Evolutionary conservation across 129 eudicot species (phyloP), one percentile per base, ranked within the genome.

Genomic region (Lactuca saligna): DNA sequence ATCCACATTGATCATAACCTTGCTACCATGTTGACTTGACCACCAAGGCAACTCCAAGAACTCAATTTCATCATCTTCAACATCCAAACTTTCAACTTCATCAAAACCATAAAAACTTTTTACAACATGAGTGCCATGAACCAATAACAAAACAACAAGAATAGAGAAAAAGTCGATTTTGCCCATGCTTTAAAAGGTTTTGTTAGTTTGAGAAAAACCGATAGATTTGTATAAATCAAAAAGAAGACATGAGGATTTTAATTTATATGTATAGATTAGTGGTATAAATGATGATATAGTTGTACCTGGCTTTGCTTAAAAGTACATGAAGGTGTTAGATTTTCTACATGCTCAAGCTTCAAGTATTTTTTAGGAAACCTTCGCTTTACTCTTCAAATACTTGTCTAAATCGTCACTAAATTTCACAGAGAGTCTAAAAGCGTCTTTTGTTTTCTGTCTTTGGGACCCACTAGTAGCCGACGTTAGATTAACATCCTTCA

Each of bases 21-120:
- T 85, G 78, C 72, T 82, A 57, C 81, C 83, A 63, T 54, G 80
- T 53, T 78, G 74, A 78, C 91, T 84, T 44, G 75, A 75, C 90
- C 89, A 86, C 1, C 81, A 72, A 11, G 86, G 76, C 57, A 54
- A 57, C 34, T 88, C 95, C 54, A 60, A 62, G 7, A 63, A 56
- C 69, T 86, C 96, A 7, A 67, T 12, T 38, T 81, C 89, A n/a
- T 70, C 88, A 48, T 84, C 88, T 59, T 82, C 72, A 5, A 78
- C 38, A 16, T 87, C 86, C 51, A 87, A 42, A 61, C 57, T 68
- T 17, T 82, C 93, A 61, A 90, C 49, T 48, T 79, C 74, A 31
- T 64, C 75, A 55, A 67, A 69, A 70, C 75, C 51, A 61, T 50
- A 63, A 67, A 73, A 73, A 79, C 72, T 69, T 42, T 58, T 76